Evolutionary conservation across 805 yeast genomes (phyloP), one percentile per base, ranked within the genome.

Genomic region (Isabelozyma heimii): DNA sequence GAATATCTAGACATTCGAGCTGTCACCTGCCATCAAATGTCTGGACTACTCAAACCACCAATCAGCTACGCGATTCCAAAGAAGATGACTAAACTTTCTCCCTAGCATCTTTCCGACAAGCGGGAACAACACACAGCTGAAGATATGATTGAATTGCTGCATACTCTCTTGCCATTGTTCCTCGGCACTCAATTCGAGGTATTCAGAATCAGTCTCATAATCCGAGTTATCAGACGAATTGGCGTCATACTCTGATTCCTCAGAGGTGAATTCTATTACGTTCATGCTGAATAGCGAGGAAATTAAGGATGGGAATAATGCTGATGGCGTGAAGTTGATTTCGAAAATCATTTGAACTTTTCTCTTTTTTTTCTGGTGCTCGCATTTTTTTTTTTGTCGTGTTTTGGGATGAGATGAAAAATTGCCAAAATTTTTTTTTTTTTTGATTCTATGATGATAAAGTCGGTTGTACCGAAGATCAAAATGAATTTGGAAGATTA

Each of bases 121-220:
- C 2, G 94, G 94, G 46, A 86, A 68, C 35, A 86, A 57, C 12
- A 87, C 81, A 64, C 82, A 75, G 47, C 78, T 80, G 33, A 84
- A 64, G 35, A 85, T 72, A n/a, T 79, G 79, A 38, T 73, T 74
- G 48, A 87, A 60, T 62, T 86, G 91, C 42, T 69, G 67, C 43
- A 86, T 52, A 35, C 86, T 82, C 56, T 83, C 87, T 46, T 85
- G 87, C 91, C 91, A 86, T 57, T 86, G 89, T 54, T 81, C 75
- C 56, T 84, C 87, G 1, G 89, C 85, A 35, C 80, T 66, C 45
- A 73, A 54, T 13, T 41, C 37, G 5, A 5, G 38, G 24, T 45
- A 39, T 8, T 47, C 33, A 45, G 51, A 45, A 33, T 62, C 65
- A 9, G 57, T 52, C 40, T 58, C 56, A 24, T 48, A 51, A 14